Evolutionary conservation across 805 yeast species (phyloP).

Genomic region (Saturnispora saitoi): DNA sequence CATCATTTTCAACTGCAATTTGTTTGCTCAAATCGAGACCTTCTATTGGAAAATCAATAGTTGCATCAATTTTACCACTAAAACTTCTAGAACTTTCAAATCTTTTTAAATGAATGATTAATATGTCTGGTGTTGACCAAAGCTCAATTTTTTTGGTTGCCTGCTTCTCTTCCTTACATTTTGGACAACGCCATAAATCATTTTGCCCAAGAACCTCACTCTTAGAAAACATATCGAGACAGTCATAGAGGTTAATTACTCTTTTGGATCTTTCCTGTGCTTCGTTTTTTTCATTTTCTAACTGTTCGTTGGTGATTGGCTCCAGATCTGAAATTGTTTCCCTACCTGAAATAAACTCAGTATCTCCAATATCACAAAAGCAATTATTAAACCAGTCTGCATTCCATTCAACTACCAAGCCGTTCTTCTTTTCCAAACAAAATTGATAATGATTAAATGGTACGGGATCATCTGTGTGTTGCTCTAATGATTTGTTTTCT

Average conservation of each 20-base stretch:
- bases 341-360: slow-evolving; percentile 36
- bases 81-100: slow-evolving; percentile 78
- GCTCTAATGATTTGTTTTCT: background rate
- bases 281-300: slow-evolving; percentile 38
- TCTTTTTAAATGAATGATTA: slow-evolving; percentile 83
- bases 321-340: slow-evolving; percentile 52
- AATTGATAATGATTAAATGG: slow-evolving; percentile 18
- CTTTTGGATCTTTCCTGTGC: slow-evolving; percentile 25
- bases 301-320: slow-evolving; percentile 42
- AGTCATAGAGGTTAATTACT: slow-evolving; percentile 58
- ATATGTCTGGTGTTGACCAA: slow-evolving; percentile 90
- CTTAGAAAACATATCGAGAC: slow-evolving; percentile 63
- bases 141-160: slow-evolving; percentile 87
- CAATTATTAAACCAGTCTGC: slow-evolving; percentile 38
- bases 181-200: slow-evolving; percentile 91
- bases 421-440: slow-evolving; percentile 23
- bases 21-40: slow-evolving; percentile 66
- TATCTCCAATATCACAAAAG: slow-evolving; percentile 41
- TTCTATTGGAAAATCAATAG: slow-evolving; percentile 80
- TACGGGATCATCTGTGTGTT: background rate
- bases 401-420: slow-evolving; percentile 64
- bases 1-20: slow-evolving; percentile 31
- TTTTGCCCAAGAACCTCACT: slow-evolving; percentile 82
- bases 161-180: slow-evolving; percentile 79
- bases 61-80: slow-evolving; percentile 81